Evolutionary conservation across 371 early-diverging fungal species (phyloP), one percentile per base, ranked within the genome.

Genomic region (Mortierella sp.): DNA sequence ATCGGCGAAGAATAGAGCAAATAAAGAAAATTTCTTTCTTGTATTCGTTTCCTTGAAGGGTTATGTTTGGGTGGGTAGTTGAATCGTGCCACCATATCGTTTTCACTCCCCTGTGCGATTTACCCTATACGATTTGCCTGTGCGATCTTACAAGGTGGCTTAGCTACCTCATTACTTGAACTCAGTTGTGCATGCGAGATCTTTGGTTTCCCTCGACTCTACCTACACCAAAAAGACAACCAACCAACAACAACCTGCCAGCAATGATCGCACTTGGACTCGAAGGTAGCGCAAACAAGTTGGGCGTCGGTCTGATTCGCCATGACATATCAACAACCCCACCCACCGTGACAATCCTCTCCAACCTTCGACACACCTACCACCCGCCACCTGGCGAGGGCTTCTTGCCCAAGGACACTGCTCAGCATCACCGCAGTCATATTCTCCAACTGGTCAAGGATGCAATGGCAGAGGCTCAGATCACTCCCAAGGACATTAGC

Each of bases 251-350:
- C 26, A n/a, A n/a, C 52, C 13, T 34, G 53, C 26, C 44, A 31
- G 69, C 86, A 43, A 86, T 93, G 66, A 88, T 94, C 70, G 91
- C 94, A 31, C 85, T 95, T 68, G 96, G 96, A 11, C 91, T 99
- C 61, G 99, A 99, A 91, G 99, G 99, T 24, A 97, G 97, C 26
- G 99, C 99, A 48, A 99, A 99, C 92, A 99, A 99, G 88, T 89
- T 99, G 41, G 99, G 99, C 41, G 93, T 99, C 26, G 99, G 99
- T 7, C 95, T 99, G 76, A 95, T 99, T 69, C 89, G 91, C 58
- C 98, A 99, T 84, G 84, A 87, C 88, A 81, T 90, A 82, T 70
- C 58, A 64, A 83, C 84, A 2, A 76, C 76, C 4, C 84, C 84
- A 64, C 84, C 84, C 22, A 79, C 80, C 14, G 68, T 83, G 31